These are phyloP conservation scores for Hamigera avellanea DNA, from an alignment of 495 filamentous ascomycete species.

Conservation along the genomic window DNA sequence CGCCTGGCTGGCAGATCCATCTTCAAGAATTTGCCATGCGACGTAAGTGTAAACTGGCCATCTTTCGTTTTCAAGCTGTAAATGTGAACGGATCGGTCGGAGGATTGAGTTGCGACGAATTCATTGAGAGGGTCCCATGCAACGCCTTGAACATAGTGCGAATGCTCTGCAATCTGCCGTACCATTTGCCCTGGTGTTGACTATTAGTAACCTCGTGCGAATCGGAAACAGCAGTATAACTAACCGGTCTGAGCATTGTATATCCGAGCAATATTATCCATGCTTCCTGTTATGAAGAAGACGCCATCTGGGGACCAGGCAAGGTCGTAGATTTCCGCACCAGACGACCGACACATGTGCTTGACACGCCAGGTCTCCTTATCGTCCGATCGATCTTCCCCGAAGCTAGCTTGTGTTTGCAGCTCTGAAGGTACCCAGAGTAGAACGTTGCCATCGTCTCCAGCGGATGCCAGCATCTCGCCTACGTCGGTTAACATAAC, in stretches of 20 bases:
- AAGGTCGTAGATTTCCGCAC: constrained; percentile 92
- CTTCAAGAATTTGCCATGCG: constrained; percentile 63
- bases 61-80: constrained; percentile 95
- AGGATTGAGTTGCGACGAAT: constrained; percentile 96
- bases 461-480: constrained; percentile 86
- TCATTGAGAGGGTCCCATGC: constrained; percentile 98
- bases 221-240: constrained; percentile 8
- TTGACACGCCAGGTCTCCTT: constrained; percentile 96
- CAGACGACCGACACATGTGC: constrained; percentile 90
- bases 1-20: constrained; percentile 86
- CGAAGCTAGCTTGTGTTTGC: constrained; percentile 51
- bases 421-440: constrained; percentile 87
- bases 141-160: constrained; percentile 97
- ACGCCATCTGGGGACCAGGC: constrained; percentile 96
- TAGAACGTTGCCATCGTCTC: constrained; percentile 93
- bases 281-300: constrained; percentile 96
- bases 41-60: constrained; percentile 81
- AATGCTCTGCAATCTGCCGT: constrained; percentile 95
- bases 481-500: constrained; percentile 33
- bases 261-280: constrained; percentile 96
- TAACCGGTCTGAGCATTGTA: constrained; percentile 90
- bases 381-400: constrained; percentile 77
- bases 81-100: constrained; percentile 94
- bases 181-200: constrained; percentile 61
- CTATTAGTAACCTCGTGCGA: too few relatives aligned